These are phyloP conservation scores for Tarenaya hassleriana DNA, from an alignment of 345 rosid species.

Conservation along the genomic window DNA sequence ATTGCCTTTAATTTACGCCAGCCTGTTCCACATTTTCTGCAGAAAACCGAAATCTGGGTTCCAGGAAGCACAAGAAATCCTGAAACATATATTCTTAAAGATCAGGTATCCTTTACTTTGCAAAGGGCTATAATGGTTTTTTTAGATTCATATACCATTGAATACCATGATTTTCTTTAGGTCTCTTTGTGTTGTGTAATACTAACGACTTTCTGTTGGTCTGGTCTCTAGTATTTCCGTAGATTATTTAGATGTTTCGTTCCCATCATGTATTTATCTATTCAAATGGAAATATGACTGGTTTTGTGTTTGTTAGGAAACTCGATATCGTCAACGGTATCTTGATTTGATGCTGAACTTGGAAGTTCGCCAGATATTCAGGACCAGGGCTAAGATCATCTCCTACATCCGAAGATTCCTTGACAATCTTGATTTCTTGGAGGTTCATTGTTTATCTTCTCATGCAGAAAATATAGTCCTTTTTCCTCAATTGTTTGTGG, in stretches of 20 bases:
- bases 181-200: neutral
- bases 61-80: slow-evolving; percentile 77
- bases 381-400: slow-evolving; percentile 58
- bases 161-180: neutral
- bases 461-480: neutral
- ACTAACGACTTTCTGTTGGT: neutral
- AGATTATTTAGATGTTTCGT: neutral
- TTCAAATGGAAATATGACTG: neutral
- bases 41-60: slow-evolving; percentile 65
- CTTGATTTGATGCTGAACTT: slow-evolving; percentile 76
- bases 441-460: slow-evolving; percentile 40
- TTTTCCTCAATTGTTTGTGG: neutral
- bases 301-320: slow-evolving; percentile 46
- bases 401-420: slow-evolving; percentile 61
- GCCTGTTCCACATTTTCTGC: slow-evolving; percentile 20
- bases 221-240: neutral
- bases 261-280: neutral
- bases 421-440: slow-evolving; percentile 60
- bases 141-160: too few relatives aligned
- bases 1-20: slow-evolving; percentile 8
- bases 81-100: slow-evolving; percentile 73
- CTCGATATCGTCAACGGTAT: slow-evolving; percentile 90
- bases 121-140: neutral
- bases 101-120: slow-evolving; percentile 77
- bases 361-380: slow-evolving; percentile 71